Base-by-base conservation (phyloP, 148 eudicot species). In the Polygonum aviculare region DNA sequence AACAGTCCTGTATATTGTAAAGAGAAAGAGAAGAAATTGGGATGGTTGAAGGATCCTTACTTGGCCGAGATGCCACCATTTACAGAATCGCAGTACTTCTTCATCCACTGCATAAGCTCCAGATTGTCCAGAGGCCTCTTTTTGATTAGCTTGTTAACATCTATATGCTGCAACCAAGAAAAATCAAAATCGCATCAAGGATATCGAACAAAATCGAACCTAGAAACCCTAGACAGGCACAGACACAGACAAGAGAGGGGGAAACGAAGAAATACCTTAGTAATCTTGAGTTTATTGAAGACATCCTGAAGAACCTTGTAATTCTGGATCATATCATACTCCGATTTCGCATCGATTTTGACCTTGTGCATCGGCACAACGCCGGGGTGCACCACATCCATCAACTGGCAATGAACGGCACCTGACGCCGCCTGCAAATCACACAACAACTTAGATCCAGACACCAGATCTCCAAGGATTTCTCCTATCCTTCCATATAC, bases 91-190 rank as follows among this genome's bases (percentile, higher is more conserved):
- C 87, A 94, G 72, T 94, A 92, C 26, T 86, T 87, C 88, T 94
- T 94, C 98, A 94, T 86, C 98, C 98, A 94, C 73, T 94, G 98
- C 97, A 94, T 90, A 16, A 94, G 90, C 81, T 94, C 98, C 82
- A 94, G 81, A 80, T 94, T 94, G 84, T 94, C 98, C 83, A 94
- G 72, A 1, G 98, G 86, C 73, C 97, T 86, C 18, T 93, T 94
- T 81, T 92, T 94, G 74, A 94, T 86, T 39, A 94, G 80, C 82
- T 94, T 94, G 86, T 81, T 92, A 80, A 94, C 98, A 82, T 94
- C 98, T 26, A 94, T 94, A 70, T 92, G 92, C 98, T 94, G 84
- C 35, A 79, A 57, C n/a, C 21, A 60, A 3, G 2, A n/a, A 41
- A 75, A 54, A 54, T 75, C 48, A 59, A 38, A 75, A 76, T 40